Base-by-base conservation (phyloP, 2,329 filamentous ascomycete genomes). In the Tolypocladium amazonense region DNA sequence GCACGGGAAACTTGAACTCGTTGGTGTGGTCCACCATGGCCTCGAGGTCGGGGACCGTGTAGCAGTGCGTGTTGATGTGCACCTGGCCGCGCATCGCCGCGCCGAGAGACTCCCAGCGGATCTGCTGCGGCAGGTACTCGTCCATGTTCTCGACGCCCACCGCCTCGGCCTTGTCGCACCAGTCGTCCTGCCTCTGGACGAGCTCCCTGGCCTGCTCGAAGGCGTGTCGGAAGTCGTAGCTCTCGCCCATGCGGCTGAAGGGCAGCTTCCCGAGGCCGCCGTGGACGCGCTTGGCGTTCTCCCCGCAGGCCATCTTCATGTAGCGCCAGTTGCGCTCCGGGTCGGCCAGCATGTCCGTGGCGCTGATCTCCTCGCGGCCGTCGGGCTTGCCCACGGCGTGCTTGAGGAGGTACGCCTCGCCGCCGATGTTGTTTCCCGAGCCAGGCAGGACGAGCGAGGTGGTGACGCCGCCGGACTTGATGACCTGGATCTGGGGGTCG, bases 301-400 rank as follows among this genome's bases (percentile, higher is more conserved):
- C 87, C 41, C 87, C 87, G 63, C 86, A 89, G 0, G 87, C 87
- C 86, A 89, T 89, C 74, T 90, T 89, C 79, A 90, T 87, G 70
- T 88, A 89, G 25, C 87, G 79, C 82, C 85, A 87, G 61, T 76
- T 82, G 27, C 78, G 77, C 50, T 87, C 85, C 0, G 86, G 86
- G 57, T 88, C 84, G 1, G 87, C 86, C 12, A 89, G 76, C 75
- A 89, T 78, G 64, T 88, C 82, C 30, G 77, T 73, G 2, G 82
- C 83, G 58, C 85, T 87, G 52, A 86, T 80, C 69, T 89, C 86
- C 20, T 78, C 73, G 27, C 86, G 80, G 4, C 86, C 84, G 63
- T 87, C 81, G 0, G 75, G 65, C 59, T 77, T 77, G 25, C 85
- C 85, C 14, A 88, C 81, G 12, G 86, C 82, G 62, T 86, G 84